Base-by-base conservation (phyloP, 2,329 filamentous ascomycete species). In the Nemania sp. region DNA sequence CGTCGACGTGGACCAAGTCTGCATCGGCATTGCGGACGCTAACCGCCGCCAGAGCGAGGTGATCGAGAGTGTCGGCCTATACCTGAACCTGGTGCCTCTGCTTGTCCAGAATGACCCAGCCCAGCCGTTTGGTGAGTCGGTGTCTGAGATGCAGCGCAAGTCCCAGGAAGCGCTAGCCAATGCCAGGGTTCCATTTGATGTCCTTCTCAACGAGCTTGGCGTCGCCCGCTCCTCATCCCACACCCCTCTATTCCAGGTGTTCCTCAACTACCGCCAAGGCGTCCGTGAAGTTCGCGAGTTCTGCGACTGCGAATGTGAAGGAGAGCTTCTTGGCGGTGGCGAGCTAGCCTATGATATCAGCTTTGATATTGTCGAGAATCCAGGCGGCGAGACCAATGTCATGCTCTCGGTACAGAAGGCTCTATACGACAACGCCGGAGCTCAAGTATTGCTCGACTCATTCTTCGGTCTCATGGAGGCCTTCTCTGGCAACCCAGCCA, bases 191-290 rank as follows among this genome's bases (percentile, higher is more conserved):
- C 57, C 57, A 11, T 39, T 60, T 35, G 52, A 56, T n/a, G 5
- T 56, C 3, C 39, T 60, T 10, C 11, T 60, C 1, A 13, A 34
- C 15, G 47, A 56, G 29, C 37, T 60, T 10, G 21, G 21, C 11
- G 40, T 60, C 11, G 9, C 57, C 1, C 57, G 57, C 10, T 51
- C 45, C 7, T n/a, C 4, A 9, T 35, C 35, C 17, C 52, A 55
- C 13, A 12, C 12, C 1, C 57, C 52, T 5, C 51, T 60, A 5
- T 60, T 60, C 39, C 57, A 60, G 25, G 52, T 34, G n/a, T 43
- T 60, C 10, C 15, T 60, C 5, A 50, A 60, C 35, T 60, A 60
- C 20, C 43, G 20, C 9, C 45, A 32, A 18, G 21, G 20, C 13
- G 37, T 46, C 1, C 15, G 25, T 5, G 57, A 55, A 1, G 21